A percentile compares a stretch with the other conserved stretches of the same genome.
Evolutionary conservation across 768 basidiomycete species (phyloP).

Genomic region (Tricholoma hemisulphureum): DNA sequence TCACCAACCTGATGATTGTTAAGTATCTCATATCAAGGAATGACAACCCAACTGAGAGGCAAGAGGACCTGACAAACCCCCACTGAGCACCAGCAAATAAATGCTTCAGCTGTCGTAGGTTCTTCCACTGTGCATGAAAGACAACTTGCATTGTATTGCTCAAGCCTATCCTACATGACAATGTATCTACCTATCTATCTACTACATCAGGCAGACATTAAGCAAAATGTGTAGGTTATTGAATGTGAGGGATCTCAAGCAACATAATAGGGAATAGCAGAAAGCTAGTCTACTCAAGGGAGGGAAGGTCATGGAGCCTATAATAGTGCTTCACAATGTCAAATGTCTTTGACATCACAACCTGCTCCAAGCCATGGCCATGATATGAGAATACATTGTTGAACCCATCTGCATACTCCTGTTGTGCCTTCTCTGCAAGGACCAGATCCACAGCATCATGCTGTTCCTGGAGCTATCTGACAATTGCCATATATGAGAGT

Average conservation of each 20-base stretch:
- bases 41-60: constrained; percentile 29
- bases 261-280: background rate
- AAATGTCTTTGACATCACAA: background rate
- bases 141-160: background rate
- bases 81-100: constrained; percentile 17
- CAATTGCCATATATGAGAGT: constrained; percentile 1
- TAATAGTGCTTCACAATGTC: constrained; percentile 1
- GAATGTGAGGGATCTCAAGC: background rate
- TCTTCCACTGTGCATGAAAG: constrained; percentile 28
- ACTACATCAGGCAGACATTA: background rate
- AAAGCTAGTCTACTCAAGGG: background rate
- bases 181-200: background rate
- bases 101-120: constrained; percentile 30
- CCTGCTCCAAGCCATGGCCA: background rate
- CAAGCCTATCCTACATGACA: background rate
- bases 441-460: background rate
- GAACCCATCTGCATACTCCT: background rate
- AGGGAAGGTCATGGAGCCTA: background rate
- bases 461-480: background rate
- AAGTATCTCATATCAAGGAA: constrained; percentile 43
- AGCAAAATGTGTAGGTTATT: background rate
- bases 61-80: constrained; percentile 38
- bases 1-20: constrained; percentile 39
- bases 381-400: background rate
- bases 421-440: background rate